Evolutionary conservation across 2,329 filamentous ascomycete species (phyloP).

Genomic region (Xylariaceae sp.): DNA sequence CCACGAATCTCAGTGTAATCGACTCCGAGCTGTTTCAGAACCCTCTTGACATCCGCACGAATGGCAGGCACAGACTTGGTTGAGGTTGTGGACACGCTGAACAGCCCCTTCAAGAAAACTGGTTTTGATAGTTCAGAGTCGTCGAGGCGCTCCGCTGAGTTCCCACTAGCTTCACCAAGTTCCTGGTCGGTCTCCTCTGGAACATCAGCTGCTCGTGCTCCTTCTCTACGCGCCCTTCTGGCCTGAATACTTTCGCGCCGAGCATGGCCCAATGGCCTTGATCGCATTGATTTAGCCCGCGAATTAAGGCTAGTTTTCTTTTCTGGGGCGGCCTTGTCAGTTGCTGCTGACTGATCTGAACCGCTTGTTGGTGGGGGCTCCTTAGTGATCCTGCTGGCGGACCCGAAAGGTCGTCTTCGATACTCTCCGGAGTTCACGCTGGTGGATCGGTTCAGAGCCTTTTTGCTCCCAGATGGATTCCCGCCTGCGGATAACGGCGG

Average conservation of each 20-base stretch:
- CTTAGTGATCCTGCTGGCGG: constrained; percentile 42
- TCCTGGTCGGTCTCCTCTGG: constrained; percentile 90
- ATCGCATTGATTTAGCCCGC: constrained; percentile 63
- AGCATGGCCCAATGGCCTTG: constrained; percentile 85
- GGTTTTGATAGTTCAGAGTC: constrained; percentile 83
- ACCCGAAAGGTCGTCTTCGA: constrained; percentile 54
- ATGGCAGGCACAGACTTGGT: constrained; percentile 85
- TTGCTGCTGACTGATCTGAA: constrained; percentile 67
- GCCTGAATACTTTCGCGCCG: constrained; percentile 90
- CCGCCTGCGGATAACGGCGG: constrained; percentile 63
- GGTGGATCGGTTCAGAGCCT: constrained; percentile 76
- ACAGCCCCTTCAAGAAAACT: constrained; percentile 91
- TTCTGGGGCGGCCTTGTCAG: constrained; percentile 47
- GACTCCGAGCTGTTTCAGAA: constrained; percentile 83
- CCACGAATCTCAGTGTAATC: constrained; percentile 89
- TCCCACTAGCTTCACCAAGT: constrained; percentile 56
- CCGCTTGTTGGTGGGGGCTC: constrained; percentile 73
- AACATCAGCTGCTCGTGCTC: constrained; percentile 69
- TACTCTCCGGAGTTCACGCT: constrained; percentile 89
- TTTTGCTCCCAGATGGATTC: constrained; percentile 53
- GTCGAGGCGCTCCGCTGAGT: constrained; percentile 57
- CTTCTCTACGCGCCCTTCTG: constrained; percentile 69
- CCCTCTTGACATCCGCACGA: constrained; percentile 82
- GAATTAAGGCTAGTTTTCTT: constrained; percentile 48
- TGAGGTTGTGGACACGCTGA: constrained; percentile 95